A percentile compares a stretch with the other conserved stretches of the same genome.
Evolutionary conservation across 208 protist species (phyloP).

Genomic region (Wallacemonas sp.): DNA sequence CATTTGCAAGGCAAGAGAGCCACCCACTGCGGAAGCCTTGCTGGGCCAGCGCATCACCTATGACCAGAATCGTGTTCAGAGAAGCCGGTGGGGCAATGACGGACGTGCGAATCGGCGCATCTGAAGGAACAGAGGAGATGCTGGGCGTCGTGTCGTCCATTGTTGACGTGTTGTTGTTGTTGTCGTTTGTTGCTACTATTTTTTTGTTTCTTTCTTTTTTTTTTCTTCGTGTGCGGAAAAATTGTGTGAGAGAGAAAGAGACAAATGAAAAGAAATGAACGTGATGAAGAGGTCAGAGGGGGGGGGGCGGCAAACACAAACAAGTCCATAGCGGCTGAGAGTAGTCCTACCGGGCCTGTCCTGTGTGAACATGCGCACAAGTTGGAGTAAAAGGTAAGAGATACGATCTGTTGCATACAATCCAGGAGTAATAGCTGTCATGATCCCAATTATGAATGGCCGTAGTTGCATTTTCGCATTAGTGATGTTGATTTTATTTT

Average conservation of each 20-base stretch:
- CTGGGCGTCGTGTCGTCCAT: background rate
- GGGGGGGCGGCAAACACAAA: too few species aligned
- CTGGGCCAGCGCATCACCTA: constrained; percentile 49
- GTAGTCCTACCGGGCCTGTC: too few species aligned
- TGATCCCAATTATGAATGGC: too few species aligned
- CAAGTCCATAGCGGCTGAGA: too few species aligned
- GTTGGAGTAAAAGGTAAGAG: too few species aligned
- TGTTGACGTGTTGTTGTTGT: background rate
- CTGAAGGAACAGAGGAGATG: constrained; percentile 2
- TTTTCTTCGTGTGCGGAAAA: background rate
- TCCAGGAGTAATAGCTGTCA: too few species aligned
- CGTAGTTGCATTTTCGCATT: too few species aligned
- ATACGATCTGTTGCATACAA: too few species aligned
- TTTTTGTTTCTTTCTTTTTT: constrained; percentile 8
- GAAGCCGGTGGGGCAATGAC: constrained; percentile 13
- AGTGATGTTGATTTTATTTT: too few species aligned
- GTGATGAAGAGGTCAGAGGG: background rate
- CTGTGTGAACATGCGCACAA: too few species aligned
- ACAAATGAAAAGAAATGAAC: constrained; percentile 6
- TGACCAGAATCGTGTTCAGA: constrained; percentile 26
- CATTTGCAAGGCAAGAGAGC: constrained; percentile 31
- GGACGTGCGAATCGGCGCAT: constrained; percentile 4
- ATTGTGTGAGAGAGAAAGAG: background rate
- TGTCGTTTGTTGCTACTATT: background rate
- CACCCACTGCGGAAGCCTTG: constrained; percentile 27